Conservation (phyloP, 306 rosid species). For the Quercus wislizeni region DNA sequence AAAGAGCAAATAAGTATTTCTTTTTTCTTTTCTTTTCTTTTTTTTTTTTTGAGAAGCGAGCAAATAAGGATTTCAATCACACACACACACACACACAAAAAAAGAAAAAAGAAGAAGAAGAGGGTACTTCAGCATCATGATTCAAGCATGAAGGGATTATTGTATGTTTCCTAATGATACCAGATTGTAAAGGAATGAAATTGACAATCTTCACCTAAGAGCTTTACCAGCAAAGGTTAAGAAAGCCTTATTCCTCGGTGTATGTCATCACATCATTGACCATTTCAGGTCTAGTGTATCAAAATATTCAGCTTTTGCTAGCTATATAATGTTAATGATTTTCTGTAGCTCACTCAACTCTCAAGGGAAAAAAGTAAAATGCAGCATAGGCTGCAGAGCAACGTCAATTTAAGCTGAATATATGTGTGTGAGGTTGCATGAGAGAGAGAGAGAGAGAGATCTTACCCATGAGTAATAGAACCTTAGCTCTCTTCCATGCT, state of each 20-base stretch:
- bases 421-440: too few species aligned
- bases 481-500: conserved; percentile 66
- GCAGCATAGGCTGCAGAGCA: neutral
- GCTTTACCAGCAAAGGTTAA: neutral
- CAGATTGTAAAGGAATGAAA: neutral
- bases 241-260: neutral
- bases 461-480: conserved; percentile 87
- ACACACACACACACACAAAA: too few species aligned
- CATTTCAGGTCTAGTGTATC: neutral
- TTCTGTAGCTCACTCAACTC: neutral
- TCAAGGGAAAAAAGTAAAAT: neutral
- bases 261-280: neutral
- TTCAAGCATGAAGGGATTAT: neutral
- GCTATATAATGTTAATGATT: neutral
- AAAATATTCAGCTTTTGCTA: neutral
- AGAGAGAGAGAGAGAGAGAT: neutral
- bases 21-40: neutral
- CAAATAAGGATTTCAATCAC: neutral
- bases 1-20: neutral
- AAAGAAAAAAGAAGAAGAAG: too few species aligned
- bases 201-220: neutral
- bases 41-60: neutral
- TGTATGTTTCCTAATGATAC: neutral
- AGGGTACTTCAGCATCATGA: neutral
- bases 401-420: neutral